These are phyloP conservation scores for Withania somnifera DNA, from an alignment of 305 asterid species.

Conservation along the genomic window DNA sequence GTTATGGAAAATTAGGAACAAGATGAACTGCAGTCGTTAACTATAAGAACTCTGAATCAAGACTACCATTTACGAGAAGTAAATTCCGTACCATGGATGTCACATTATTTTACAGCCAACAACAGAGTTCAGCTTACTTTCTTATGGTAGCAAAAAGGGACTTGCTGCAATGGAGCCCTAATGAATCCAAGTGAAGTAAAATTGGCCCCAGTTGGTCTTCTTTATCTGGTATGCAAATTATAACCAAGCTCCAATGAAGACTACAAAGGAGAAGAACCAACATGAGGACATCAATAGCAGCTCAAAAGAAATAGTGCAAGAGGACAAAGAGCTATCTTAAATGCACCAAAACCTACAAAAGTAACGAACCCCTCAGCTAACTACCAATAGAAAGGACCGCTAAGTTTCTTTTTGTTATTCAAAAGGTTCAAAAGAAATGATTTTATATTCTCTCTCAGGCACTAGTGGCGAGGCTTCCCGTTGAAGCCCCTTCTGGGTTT, in stretches of 20 bases:
- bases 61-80: neutral
- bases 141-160: slow-evolving; percentile 47
- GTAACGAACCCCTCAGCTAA: neutral
- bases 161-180: slow-evolving; percentile 58
- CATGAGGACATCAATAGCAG: slow-evolving; percentile 7
- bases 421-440: too few species aligned
- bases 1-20: neutral
- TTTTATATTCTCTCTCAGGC: too few species aligned
- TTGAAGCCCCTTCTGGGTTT: neutral
- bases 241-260: slow-evolving; percentile 92
- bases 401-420: neutral
- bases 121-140: slow-evolving; percentile 36
- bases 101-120: neutral
- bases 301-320: neutral
- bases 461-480: neutral
- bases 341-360: neutral
- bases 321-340: neutral
- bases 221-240: slow-evolving; percentile 71
- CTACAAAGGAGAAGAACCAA: slow-evolving; percentile 32
- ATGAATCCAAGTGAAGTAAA: slow-evolving; percentile 90
- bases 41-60: neutral
- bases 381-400: neutral
- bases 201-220: slow-evolving; percentile 59
- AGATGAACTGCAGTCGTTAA: neutral
- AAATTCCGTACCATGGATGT: neutral